Evolutionary conservation across 257 asterid genomes (phyloP).

Genomic region (Solanum medicagineum): DNA sequence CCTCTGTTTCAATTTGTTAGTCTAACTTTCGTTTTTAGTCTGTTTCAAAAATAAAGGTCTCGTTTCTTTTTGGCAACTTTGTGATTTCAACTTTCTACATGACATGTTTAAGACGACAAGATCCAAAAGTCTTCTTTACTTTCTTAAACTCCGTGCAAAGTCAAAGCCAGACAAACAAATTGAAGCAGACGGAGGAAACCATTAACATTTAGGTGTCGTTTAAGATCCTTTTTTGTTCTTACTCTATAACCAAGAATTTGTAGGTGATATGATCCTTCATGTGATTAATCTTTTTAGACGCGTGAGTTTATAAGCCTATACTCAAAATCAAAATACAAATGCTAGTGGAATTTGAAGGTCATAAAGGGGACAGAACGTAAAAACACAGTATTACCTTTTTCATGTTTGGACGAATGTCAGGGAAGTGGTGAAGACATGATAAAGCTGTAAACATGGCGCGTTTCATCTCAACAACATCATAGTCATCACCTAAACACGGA

Average conservation of each 20-base stretch:
- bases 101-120: neutral
- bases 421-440: conserved; percentile 71
- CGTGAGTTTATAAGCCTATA: neutral
- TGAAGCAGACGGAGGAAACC: too few species aligned
- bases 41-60: too few species aligned
- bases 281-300: neutral
- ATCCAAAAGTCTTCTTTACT: neutral
- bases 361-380: neutral
- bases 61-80: neutral
- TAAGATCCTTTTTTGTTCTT: neutral
- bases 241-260: neutral
- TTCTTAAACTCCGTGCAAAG: too few species aligned
- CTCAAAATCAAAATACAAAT: neutral
- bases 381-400: conserved; percentile 28
- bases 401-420: conserved; percentile 80
- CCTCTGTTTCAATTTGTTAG: neutral
- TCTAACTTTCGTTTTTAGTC: neutral
- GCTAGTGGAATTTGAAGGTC: neutral
- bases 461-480: conserved; percentile 46
- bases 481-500: conserved; percentile 51
- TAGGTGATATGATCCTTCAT: neutral
- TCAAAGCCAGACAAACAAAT: too few species aligned
- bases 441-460: conserved; percentile 71
- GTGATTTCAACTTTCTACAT: too few species aligned
- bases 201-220: neutral